Conservation (phyloP, 352 stramenopile species). For the Globisporangium canariense region DNA sequence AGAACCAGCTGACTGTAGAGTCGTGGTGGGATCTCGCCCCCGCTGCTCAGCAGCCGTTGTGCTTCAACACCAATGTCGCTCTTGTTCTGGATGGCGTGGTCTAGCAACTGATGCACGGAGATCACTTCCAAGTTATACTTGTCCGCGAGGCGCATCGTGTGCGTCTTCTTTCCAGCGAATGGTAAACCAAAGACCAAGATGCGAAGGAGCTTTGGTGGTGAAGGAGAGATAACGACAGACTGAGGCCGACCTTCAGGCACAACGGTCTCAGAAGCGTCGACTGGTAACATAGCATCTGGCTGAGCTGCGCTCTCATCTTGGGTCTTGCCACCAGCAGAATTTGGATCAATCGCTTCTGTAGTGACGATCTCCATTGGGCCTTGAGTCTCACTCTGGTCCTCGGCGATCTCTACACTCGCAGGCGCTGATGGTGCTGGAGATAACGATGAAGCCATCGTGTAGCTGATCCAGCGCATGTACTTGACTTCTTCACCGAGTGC, state of each 20-base stretch:
- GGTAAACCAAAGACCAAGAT: conserved; percentile 58
- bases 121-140: conserved; percentile 50
- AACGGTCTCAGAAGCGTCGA: not conserved
- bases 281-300: not conserved
- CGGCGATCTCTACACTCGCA: not conserved
- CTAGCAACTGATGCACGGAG: conserved; percentile 46
- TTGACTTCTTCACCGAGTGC: conserved; percentile 62
- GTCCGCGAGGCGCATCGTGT: conserved; percentile 42
- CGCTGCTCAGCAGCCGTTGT: conserved; percentile 25
- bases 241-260: not conserved
- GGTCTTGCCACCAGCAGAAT: not conserved
- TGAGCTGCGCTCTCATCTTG: not conserved
- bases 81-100: conserved; percentile 25
- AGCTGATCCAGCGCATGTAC: conserved; percentile 55
- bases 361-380: not conserved
- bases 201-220: conserved; percentile 23
- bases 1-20: conserved; percentile 61
- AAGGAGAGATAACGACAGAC: too few species aligned
- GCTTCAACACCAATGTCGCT: conserved; percentile 31
- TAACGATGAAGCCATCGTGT: conserved; percentile 4
- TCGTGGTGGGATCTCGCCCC: conserved; percentile 35
- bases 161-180: conserved; percentile 59
- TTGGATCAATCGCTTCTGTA: not conserved
- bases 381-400: not conserved
- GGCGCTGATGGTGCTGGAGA: not conserved